Evolutionary conservation across 306 rosid genomes (phyloP), one percentile per base, ranked within the genome.

Genomic region (Crotalaria pallida): DNA sequence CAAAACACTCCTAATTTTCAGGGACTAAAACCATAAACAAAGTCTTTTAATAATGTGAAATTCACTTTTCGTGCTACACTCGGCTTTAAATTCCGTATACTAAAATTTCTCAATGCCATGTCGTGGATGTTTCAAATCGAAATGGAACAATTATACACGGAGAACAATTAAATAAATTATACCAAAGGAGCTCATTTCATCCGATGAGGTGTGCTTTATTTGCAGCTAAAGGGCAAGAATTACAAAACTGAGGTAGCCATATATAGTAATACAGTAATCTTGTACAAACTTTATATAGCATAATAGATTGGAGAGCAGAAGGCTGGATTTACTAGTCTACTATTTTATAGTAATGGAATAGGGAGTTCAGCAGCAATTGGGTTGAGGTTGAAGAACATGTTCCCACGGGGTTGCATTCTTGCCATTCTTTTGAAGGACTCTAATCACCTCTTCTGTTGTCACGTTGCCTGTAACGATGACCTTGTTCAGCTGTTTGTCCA

Each of bases 381-480:
- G 41, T 58, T 74, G 82, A 17, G 79, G 38, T 67, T 57, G 66
- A 40, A 36, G 66, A 40, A 36, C 9, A 65, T 65, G 40, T 19
- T 86, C 82, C 93, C 94, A 93, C 0, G 86, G 58, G 58, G 44
- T 82, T 12, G 96, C 96, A 22, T 75, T 79, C 76, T 86, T 90
- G 3, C 87, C 87, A 74, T 60, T 84, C 81, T 87, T 93, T 1
- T 88, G 89, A 64, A 90, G 86, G 10, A 76, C 96, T 77, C 58
- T 74, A 40, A 87, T 80, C 50, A 93, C 92, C 67, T 90, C 74
- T 71, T 90, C 88, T 2, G 74, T 78, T 0, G 94, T 88, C 6
- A 93, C 85, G 29, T 90, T 85, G 2, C 98, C 96, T 0, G 96
- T 88, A 22, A 93, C 94, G 0, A 63, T 93, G 19, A 88, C 94